These are phyloP conservation scores for Mycena amicta DNA, from an alignment of 768 basidiomycete genomes.

Conservation along the genomic window DNA sequence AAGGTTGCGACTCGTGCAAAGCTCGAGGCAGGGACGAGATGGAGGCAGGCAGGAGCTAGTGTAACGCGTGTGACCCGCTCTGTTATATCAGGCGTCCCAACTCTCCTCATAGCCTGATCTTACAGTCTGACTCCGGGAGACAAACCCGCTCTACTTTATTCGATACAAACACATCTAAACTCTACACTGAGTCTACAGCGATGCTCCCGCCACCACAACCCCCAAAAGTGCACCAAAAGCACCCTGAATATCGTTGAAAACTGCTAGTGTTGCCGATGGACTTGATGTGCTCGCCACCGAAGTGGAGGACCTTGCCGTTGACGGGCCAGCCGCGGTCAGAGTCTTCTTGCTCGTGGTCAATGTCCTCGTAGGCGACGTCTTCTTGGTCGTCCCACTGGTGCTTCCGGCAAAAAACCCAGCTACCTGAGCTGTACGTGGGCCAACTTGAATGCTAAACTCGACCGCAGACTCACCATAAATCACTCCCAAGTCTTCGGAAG, in stretches of 20 bases:
- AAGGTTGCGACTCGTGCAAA: slow-evolving; percentile 6
- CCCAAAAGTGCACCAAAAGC: not conserved
- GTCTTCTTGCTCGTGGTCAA: slow-evolving; percentile 26
- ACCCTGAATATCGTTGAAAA: not conserved
- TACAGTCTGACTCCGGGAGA: too few relatives aligned
- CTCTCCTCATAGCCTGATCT: not conserved
- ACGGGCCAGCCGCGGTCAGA: slow-evolving; percentile 10
- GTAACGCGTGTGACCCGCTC: not conserved
- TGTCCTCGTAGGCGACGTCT: slow-evolving; percentile 22
- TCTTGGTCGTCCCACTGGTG: slow-evolving; percentile 21
- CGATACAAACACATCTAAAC: not conserved
- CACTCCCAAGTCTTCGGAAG: slow-evolving; percentile 45
- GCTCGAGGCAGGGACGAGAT: slow-evolving; percentile 6
- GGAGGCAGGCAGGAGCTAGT: not conserved
- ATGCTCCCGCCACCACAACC: not conserved
- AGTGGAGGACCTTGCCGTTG: slow-evolving; percentile 16
- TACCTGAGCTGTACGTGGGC: too few relatives aligned
- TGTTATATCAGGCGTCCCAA: not conserved
- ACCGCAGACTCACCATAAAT: slow-evolving; percentile 56
- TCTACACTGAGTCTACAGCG: not conserved
- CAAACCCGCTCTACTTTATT: too few relatives aligned
- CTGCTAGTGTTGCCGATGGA: not conserved
- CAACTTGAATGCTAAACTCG: too few relatives aligned
- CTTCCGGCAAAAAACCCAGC: slow-evolving; percentile 8
- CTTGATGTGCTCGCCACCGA: slow-evolving; percentile 5